Percentiles rank a stretch among this genome's conserved stretches.
Conservation (phyloP, 306 rosid species). For the Prunus salicina region DNA sequence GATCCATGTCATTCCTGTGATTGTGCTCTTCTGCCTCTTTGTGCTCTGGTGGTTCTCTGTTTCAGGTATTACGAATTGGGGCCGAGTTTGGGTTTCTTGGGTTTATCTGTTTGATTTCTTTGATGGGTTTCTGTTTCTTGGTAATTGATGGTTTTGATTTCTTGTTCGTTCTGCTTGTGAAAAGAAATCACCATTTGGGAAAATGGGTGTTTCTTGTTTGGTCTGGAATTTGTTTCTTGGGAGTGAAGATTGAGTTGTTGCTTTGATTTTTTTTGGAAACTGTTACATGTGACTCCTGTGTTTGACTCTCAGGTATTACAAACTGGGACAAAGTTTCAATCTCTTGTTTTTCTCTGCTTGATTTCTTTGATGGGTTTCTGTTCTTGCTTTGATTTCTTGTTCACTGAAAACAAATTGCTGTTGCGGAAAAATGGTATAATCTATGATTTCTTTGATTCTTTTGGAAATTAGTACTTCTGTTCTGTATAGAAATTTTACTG, state of each 20-base stretch:
- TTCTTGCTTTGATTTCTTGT: background rate
- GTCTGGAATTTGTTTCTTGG: background rate
- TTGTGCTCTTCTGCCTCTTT: constrained; percentile 46
- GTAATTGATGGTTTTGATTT: background rate
- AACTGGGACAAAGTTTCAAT: background rate
- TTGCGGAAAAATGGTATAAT: background rate
- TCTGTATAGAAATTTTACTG: background rate
- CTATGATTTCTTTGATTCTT: background rate
- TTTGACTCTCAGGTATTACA: background rate
- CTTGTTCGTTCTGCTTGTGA: background rate
- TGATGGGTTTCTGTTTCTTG: background rate
- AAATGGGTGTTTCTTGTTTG: background rate
- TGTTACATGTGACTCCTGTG: background rate
- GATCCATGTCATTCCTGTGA: constrained; percentile 40
- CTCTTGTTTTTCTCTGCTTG: background rate
- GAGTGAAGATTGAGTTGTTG: background rate
- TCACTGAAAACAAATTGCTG: background rate
- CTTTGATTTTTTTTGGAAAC: background rate
- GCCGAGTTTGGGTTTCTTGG: background rate
- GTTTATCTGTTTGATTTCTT: background rate
- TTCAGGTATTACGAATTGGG: constrained; percentile 39
- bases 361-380: background rate
- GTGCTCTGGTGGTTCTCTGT: constrained; percentile 64
- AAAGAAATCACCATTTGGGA: background rate
- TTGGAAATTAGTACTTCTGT: background rate